Evolutionary conservation across 2,329 filamentous ascomycete species (phyloP), one percentile per base, ranked within the genome.

Genomic region (Emergomyces africanus): DNA sequence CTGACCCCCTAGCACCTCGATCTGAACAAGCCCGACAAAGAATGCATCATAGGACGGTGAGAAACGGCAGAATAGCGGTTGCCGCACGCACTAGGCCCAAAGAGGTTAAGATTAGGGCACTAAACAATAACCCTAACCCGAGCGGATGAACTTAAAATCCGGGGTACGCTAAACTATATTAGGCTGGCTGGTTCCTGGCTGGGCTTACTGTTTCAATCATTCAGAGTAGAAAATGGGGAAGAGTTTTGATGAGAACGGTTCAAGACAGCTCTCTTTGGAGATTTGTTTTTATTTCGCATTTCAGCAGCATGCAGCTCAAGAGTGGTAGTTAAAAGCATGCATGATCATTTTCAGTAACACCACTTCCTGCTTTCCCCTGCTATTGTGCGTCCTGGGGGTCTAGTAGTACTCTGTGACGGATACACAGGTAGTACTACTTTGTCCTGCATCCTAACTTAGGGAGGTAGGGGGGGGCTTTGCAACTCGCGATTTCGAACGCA

Each of bases 101-200:
- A 28, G 8, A 23, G 9, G 54, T 18, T 44, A 55, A 4, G 6
- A 3, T 39, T 14, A 44, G 23, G 54, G 37, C 54, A 44, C 23
- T 3, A 18, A 3, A 3, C 14, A 2, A 2, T 23, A 44, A 44
- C 54, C 23, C 54, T 55, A 55, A 55, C n/a, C 33, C 6, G 2
- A 8, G 54, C 54, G 54, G 54, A 55, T 42, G 54, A 55, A 55
- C 54, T 33, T 37, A 42, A 42, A 55, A 55, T 55, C 54, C 54
- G 54, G n/a, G 54, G 25, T 20, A 28, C 23, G 28, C 28, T 44
- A 55, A 30, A 20, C 39, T 9, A 18, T 15, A 55, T 55, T 30
- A 1, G 35, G 51, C 15, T n/a, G 5, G n/a, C 1, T 20, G 2
- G 4, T 37, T 37, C 35, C 1, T 35, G 5, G 1, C 5, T 5